phyloP scores from a whole-genome alignment of 2,329 filamentous ascomycete species.

The Claviceps sp. region DNA sequence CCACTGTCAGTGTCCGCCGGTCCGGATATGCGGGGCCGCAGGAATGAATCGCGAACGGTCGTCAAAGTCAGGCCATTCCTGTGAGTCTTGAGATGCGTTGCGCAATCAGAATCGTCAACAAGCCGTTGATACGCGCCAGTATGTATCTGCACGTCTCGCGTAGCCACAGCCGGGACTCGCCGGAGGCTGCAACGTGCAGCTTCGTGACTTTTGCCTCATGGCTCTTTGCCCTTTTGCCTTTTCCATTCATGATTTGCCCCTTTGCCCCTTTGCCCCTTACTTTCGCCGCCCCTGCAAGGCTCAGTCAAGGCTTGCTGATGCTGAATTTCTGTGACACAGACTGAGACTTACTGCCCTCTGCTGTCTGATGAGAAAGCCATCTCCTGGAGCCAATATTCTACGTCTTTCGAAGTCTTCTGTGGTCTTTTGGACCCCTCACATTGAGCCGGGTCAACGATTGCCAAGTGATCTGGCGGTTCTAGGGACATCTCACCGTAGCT shows the following conservation, averaged over 20 bases:
- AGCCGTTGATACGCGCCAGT: background rate
- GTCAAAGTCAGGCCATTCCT: slow-evolving; percentile 10
- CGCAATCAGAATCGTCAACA: background rate
- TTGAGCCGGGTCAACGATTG: background rate
- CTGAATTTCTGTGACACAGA: background rate
- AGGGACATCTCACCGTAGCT: background rate
- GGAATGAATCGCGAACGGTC: slow-evolving; percentile 1
- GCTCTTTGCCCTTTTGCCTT: background rate
- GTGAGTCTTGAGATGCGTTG: background rate
- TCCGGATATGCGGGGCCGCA: background rate
- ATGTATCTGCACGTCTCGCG: background rate
- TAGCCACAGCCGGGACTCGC: slow-evolving; percentile 4
- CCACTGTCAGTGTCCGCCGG: background rate
- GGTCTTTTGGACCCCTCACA: background rate
- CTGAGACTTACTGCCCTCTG: background rate
- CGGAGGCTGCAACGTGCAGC: background rate
- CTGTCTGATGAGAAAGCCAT: background rate
- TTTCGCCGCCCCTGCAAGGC: background rate
- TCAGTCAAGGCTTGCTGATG: background rate
- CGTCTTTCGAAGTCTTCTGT: background rate
- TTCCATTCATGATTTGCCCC: background rate
- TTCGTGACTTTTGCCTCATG: background rate
- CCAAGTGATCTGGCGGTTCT: background rate
- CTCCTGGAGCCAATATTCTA: background rate
- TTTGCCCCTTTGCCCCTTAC: too few species aligned